A percentile compares a stretch with the other conserved stretches of the same genome.
These are phyloP conservation scores for Exophiala spinifera DNA, from an alignment of 2,329 filamentous ascomycete species.

Conservation along the genomic window DNA sequence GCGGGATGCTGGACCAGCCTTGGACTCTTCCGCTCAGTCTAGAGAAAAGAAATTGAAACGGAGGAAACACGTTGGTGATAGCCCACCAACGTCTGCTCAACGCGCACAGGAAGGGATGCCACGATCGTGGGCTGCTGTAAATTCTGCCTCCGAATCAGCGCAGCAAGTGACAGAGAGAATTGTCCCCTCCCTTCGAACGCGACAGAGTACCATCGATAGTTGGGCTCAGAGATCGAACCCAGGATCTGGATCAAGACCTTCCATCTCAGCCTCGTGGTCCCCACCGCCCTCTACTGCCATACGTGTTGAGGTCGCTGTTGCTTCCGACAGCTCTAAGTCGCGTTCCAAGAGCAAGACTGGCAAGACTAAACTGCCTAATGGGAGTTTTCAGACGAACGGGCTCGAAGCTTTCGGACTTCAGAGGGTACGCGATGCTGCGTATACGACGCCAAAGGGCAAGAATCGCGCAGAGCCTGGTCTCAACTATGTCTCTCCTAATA, in stretches of 20 bases:
- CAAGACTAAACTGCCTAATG: background rate
- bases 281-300: conserved; percentile 1
- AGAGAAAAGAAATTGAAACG: conserved; percentile 6
- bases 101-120: background rate
- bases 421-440: conserved; percentile 6
- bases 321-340: conserved; percentile 6
- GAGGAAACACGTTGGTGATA: conserved; percentile 7
- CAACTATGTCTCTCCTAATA: conserved; percentile 17
- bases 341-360: background rate
- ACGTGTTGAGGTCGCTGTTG: conserved; percentile 17
- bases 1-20: background rate
- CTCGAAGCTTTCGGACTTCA: conserved; percentile 2
- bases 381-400: background rate
- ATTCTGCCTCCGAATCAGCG: background rate
- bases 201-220: conserved; percentile 20
- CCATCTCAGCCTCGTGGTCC: conserved; percentile 11
- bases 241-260: conserved; percentile 17
- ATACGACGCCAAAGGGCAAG: conserved; percentile 22
- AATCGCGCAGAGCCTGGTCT: conserved; percentile 19
- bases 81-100: conserved; percentile 14
- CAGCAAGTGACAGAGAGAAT: conserved; percentile 20
- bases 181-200: conserved; percentile 12
- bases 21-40: background rate
- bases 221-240: conserved; percentile 20
- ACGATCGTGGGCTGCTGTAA: background rate